Evolutionary conservation across 78 protist genomes (phyloP), one percentile per base, ranked within the genome.

Genomic region (Dictyostelium intermedium): DNA sequence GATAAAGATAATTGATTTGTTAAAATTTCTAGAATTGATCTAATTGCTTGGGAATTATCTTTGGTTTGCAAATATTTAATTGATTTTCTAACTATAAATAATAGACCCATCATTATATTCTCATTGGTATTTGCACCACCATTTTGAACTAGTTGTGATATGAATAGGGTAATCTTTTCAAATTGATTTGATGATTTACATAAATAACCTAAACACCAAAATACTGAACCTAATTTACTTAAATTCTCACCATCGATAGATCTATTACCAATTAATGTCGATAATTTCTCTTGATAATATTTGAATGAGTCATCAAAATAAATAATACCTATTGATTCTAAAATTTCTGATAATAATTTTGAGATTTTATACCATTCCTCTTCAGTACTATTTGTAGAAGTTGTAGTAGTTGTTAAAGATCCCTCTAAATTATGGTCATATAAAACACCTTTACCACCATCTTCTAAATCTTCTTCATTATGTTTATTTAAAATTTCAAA

Each of bases 181-280:
- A 30, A 25, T 70, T 30, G 39, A 45, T 27, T 23, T 0, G 37
- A 14, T 11, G 14, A 18, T 23, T 84, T 70, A 30, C 76, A 47
- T 47, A 77, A 23, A 9, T 56, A 50, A 11, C 83, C 81, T 27
- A 84, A 27, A 47, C 82, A 84, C 91, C 91, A 84, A 50, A n/a
- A 30, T 27, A 18, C 20, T 27, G 91, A 41, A 20, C 72, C 74
- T n/a, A 72, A 34, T 73, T 84, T 84, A 72, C 72, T 69, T 32
- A 70, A 30, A 56, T 30, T 43, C 45, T 45, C 47, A n/a, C 27
- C 30, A 3, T 84, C 81, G 23, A 66, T 25, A 7, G 41, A n/a
- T 61, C 39, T 60, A 34, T 25, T 70, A 18, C 9, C 8, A 25
- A 32, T 41, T 14, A 37, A 8, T 18, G 20, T 23, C n/a, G 32